Conservation (phyloP, 352 stramenopile genomes). For the Phytophthora pseudosyringae region DNA sequence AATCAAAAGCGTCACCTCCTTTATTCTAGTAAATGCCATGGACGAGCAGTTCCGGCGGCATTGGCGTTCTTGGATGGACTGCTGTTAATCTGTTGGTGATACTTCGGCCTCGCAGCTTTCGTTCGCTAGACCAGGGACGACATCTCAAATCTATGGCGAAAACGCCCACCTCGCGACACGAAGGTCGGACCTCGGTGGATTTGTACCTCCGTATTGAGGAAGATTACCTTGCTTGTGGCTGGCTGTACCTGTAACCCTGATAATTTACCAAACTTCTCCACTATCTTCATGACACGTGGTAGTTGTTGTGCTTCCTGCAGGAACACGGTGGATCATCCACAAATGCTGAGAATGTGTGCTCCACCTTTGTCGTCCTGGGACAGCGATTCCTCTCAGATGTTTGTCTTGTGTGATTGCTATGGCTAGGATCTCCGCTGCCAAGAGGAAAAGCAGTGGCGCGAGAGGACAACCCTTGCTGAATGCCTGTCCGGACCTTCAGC, state of each 20-base stretch:
- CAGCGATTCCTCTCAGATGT: too few species aligned
- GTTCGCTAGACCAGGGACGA: too few species aligned
- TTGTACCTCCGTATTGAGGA: neutral
- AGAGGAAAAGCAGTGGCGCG: neutral
- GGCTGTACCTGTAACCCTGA: neutral
- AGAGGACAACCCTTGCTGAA: neutral
- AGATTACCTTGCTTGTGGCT: neutral
- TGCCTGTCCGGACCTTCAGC: neutral
- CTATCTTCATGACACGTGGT: neutral
- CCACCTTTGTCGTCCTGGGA: neutral
- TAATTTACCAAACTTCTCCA: neutral
- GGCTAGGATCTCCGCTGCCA: neutral
- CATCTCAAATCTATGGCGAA: too few species aligned
- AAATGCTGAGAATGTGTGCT: neutral
- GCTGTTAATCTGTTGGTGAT: neutral
- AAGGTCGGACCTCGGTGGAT: too few species aligned
- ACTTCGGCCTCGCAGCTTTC: too few species aligned
- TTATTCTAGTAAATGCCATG: neutral
- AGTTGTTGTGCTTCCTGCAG: neutral
- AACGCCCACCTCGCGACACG: too few species aligned
- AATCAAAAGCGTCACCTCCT: neutral
- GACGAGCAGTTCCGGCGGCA: neutral
- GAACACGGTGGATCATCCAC: neutral
- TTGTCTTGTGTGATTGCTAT: neutral
- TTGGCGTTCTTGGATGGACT: conserved; percentile 2